Evolutionary conservation across 345 rosid species (phyloP).

Genomic region (Eucalyptus fibrosa): DNA sequence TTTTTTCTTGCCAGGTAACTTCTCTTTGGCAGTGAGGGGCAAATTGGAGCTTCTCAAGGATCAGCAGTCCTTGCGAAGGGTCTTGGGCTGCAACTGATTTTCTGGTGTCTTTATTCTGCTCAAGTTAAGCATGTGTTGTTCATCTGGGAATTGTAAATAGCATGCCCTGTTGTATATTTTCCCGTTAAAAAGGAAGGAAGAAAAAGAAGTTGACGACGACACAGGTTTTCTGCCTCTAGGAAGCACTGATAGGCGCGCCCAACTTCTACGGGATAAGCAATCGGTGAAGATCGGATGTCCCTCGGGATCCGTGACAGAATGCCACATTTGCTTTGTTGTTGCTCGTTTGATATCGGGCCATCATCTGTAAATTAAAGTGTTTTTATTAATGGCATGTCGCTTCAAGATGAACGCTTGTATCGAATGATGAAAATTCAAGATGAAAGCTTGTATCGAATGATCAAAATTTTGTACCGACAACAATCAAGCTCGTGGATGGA

Average conservation of each 20-base stretch:
- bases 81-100: not conserved
- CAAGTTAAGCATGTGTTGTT: not conserved
- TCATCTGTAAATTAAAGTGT: not conserved
- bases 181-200: not conserved
- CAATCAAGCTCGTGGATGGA: not conserved
- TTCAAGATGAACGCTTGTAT: not conserved
- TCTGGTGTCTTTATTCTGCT: not conserved
- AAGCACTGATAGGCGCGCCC: not conserved
- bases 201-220: not conserved
- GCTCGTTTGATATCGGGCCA: not conserved
- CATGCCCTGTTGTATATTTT: not conserved
- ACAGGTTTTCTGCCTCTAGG: not conserved
- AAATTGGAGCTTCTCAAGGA: not conserved
- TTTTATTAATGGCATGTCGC: not conserved
- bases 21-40: not conserved
- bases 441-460: too few species aligned
- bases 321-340: accelerated
- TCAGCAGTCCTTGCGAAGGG: not conserved
- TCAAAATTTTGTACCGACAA: not conserved
- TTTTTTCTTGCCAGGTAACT: not conserved
- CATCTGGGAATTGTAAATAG: not conserved
- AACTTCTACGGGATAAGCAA: not conserved
- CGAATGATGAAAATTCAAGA: too few species aligned
- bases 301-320: not conserved
- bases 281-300: not conserved